phyloP scores from a whole-genome alignment of 2,329 filamentous ascomycete genomes.

The Anisogramma anomala region DNA sequence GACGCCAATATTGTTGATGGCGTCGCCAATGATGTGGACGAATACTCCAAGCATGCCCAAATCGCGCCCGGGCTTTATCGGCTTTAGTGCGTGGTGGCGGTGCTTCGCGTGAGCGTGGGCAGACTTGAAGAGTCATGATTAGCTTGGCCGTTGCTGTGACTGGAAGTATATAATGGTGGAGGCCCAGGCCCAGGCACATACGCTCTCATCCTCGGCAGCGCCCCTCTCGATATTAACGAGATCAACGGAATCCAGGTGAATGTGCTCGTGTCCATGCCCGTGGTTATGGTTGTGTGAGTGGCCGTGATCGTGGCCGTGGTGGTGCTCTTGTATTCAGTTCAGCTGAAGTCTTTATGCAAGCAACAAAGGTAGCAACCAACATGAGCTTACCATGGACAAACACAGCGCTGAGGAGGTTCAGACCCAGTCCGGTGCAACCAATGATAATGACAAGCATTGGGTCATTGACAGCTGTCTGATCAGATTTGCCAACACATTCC shows the following conservation, averaged over 20 bases:
- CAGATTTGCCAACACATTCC: background rate
- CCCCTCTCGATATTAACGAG: background rate
- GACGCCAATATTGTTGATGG: conserved; percentile 65
- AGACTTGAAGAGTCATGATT: conserved; percentile 5
- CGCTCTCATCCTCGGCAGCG: background rate
- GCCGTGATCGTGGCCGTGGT: conserved; percentile 20
- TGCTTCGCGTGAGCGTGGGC: conserved; percentile 35
- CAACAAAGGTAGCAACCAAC: no score
- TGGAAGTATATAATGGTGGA: background rate
- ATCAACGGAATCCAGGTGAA: background rate
- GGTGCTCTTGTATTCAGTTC: no score
- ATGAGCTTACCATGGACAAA: conserved; percentile 49
- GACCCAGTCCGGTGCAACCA: conserved; percentile 51
- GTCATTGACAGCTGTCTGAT: conserved; percentile 44
- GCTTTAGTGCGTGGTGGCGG: conserved; percentile 29
- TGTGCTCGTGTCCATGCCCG: conserved; percentile 13
- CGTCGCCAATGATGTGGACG: conserved; percentile 60
- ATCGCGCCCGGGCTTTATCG: conserved; percentile 36
- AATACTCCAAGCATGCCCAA: conserved; percentile 62
- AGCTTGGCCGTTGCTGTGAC: conserved; percentile 12
- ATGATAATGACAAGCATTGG: conserved; percentile 58
- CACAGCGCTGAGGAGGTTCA: conserved; percentile 56
- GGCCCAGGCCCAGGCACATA: background rate
- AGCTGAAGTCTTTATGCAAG: no score
- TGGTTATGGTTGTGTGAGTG: conserved; percentile 15